phyloP scores from a whole-genome alignment of 495 filamentous ascomycete species.

The Penicillium subrubescens region DNA sequence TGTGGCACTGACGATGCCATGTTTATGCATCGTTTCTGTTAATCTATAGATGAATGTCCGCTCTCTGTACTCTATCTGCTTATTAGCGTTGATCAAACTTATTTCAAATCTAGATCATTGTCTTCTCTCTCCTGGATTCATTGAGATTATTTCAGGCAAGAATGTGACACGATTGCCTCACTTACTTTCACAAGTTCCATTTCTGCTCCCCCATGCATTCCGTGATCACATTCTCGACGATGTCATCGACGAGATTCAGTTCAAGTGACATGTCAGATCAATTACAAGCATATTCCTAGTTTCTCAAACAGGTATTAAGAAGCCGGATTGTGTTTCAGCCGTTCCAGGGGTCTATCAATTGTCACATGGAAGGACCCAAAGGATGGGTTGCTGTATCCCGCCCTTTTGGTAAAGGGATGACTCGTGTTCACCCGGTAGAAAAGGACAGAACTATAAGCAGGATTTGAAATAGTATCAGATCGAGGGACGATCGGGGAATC shows the following conservation, averaged over 20 bases:
- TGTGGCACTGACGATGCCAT: conserved; percentile 1
- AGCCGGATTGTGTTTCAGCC: neutral
- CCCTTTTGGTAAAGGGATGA: conserved; percentile 13
- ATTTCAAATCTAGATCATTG: neutral
- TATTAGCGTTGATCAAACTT: neutral
- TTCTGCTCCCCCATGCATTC: neutral
- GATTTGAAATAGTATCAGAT: neutral
- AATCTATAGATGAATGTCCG: neutral
- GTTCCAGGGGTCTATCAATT: neutral
- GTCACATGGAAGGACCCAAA: conserved; percentile 15
- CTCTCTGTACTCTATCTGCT: no score
- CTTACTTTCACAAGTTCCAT: neutral
- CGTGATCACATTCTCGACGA: neutral
- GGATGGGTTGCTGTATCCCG: conserved; percentile 7
- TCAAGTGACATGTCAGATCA: conserved; percentile 19
- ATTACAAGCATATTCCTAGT: neutral
- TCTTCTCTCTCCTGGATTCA: neutral
- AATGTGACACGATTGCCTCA: conserved; percentile 8
- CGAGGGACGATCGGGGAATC: neutral
- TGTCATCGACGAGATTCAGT: neutral
- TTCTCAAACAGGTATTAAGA: conserved; percentile 6
- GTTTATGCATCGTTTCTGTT: neutral
- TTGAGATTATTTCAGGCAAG: neutral
- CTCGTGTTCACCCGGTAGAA: conserved; percentile 9
- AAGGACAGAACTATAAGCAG: conserved; percentile 1